Conservation (phyloP, 2,329 filamentous ascomycete genomes). For the Diaporthe sp. region DNA sequence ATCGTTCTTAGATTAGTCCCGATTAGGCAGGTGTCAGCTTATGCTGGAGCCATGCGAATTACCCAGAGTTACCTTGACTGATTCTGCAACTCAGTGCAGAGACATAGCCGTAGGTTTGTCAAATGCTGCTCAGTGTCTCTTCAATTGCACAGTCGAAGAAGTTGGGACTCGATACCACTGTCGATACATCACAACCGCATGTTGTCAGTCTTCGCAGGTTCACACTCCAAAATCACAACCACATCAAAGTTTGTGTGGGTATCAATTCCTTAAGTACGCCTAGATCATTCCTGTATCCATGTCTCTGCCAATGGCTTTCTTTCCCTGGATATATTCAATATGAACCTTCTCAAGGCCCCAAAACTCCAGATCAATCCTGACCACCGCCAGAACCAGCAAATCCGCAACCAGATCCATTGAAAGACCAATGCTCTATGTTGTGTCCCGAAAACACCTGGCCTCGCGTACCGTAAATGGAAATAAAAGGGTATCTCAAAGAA, state of each 20-base stretch:
- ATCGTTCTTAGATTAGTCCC: neutral
- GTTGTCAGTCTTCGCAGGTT: neutral
- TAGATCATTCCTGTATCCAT: too few relatives aligned
- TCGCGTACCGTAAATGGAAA: neutral
- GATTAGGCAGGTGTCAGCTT: conserved; percentile 4
- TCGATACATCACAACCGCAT: neutral
- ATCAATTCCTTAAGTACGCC: neutral
- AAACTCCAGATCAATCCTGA: neutral
- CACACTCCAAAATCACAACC: too few relatives aligned
- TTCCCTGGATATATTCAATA: neutral
- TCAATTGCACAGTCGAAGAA: neutral
- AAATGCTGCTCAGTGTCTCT: too few relatives aligned
- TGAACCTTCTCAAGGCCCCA: neutral
- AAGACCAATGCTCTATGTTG: neutral
- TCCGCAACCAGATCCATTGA: neutral
- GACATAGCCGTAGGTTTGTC: neutral
- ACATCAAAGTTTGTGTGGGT: neutral
- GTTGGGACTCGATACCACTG: neutral
- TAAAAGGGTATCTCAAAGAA: conserved; percentile 24
- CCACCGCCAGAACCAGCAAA: neutral
- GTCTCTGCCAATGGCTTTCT: neutral
- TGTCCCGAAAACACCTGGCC: too few relatives aligned
- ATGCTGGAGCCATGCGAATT: neutral
- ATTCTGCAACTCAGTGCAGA: neutral
- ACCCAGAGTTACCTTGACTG: neutral